Base-by-base conservation (phyloP, 2,329 filamentous ascomycete genomes). In the Diplodia scrobiculata region DNA sequence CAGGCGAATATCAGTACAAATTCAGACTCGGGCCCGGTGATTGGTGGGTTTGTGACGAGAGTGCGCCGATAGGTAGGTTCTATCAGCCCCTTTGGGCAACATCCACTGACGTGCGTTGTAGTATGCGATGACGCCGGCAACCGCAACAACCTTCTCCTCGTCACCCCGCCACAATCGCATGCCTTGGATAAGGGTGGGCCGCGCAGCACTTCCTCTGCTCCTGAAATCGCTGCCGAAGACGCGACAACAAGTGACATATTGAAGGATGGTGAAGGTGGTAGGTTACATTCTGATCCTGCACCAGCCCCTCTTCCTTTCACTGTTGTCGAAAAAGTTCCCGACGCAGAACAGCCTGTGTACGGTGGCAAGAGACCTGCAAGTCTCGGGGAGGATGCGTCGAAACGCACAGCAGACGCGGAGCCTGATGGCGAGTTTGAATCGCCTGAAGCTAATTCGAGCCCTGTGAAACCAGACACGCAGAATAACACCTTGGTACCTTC, bases 1-100 rank as follows among this genome's bases (percentile, higher is more conserved):
- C 84, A 25, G 82, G 84, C 54, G 83, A 86, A 66, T 86, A 91
- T 69, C 87, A 90, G 72, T 93, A 92, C 82, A 92, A 91, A 76
- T 89, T 92, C 70, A 84, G 88, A 34, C 79, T 90, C 41, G 89
- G 89, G 10, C 75, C 82, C 21, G 86, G 85, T 55, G 84, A 90
- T 69, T 90, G 87, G 86, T 91, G 89, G 89, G 80, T 87, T 27
- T 76, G 91, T 53, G 86, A 92, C 70, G 86, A 91, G 67, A 80
- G 79, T 52, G 81, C 83, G 64, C 84, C 86, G 14, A 86, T 82
- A 65, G 82, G 88, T 90, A 80, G 21, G 41, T 34, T 14, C 51
- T 34, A n/a, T 6, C n/a, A 19, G 50, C 9, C 1, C 27, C 45
- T 36, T 27, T 27, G 36, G 59, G 32, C 25, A 21, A 14, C 51